Percentiles rank a stretch among this genome's conserved stretches.
phyloP scores from a whole-genome alignment of 73 alveolate genomes.

The Loxodes magnus region DNA sequence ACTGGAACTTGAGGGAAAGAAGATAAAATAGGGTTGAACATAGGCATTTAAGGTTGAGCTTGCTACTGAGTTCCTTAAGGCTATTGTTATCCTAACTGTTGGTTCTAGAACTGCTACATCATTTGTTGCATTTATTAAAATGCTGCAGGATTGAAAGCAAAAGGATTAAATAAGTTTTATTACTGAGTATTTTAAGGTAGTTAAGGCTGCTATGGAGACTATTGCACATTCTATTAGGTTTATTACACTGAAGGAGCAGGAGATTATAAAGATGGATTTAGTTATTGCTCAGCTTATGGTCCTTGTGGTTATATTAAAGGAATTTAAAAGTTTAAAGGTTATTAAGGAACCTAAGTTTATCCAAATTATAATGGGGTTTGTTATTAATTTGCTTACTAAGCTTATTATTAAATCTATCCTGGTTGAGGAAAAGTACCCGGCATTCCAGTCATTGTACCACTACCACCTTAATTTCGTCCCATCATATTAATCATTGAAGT shows the following conservation, averaged over 20 bases:
- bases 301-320: not conserved
- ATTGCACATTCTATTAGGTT: not conserved
- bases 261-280: not conserved
- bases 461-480: conserved; percentile 8
- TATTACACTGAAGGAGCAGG: not conserved
- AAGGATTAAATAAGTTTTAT: not conserved
- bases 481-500: conserved; percentile 34
- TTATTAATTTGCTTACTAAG: no score
- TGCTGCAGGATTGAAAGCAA: not conserved
- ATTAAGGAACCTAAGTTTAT: not conserved
- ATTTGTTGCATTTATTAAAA: no score
- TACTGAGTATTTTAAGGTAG: not conserved
- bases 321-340: not conserved
- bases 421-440: conserved; percentile 12
- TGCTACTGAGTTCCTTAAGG: no score
- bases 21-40: not conserved
- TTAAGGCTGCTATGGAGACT: not conserved
- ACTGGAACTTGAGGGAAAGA: not conserved
- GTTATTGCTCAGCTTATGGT: not conserved
- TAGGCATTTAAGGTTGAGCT: not conserved
- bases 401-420: not conserved
- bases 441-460: conserved; percentile 17
- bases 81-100: no score
- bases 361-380: not conserved
- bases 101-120: no score